Base-by-base conservation (phyloP, 805 yeast genomes). In the Debaryomyces maramus region DNA sequence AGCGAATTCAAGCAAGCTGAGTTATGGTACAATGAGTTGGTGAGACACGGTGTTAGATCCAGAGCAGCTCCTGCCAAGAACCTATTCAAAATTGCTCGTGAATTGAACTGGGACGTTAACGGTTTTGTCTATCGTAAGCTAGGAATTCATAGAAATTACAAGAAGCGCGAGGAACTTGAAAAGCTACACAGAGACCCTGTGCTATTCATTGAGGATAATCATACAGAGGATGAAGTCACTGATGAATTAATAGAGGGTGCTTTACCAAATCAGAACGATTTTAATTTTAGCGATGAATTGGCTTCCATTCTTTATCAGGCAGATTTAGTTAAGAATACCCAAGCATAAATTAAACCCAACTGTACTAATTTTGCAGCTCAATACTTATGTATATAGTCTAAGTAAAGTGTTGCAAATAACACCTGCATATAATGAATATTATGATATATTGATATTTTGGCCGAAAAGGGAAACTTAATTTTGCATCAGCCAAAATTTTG, bases 1-100 rank as follows among this genome's bases (percentile, higher is more conserved):
- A 49, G 53, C 9, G 68, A 67, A 34, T 45, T 42, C 43, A 53
- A 57, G 2, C 44, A 36, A n/a, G 70, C 73, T 3, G 56, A 61
- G 31, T 26, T 53, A 10, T 70, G 75, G 75, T 70, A 65, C 46
- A 50, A 56, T 10, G 53, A 65, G 18, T 46, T 70, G 14, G 58
- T 61, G 3, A 51, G 48, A 16, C 54, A 55, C 26, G 71, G 68
- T 2, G 63, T 61, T 7, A 48, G 47, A 24, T 50, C 72, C 9
- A 59, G 57, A 3, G 53, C 65, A 0, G 35, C 34, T 1, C 60
- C 60, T 1, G 60, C 65, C 13, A 63, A 55, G 23, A 45, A 56
- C 7, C 36, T 70, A 2, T 61, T 56, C 39, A 35, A 39, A 14
- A 66, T 69, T 3, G 72, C 73, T 3, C 51, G 62, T 17, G 63